Evolutionary conservation across 1,139 yeast genomes (phyloP), one percentile per base, ranked within the genome.

Genomic region (Entelexis paramagnoliae): DNA sequence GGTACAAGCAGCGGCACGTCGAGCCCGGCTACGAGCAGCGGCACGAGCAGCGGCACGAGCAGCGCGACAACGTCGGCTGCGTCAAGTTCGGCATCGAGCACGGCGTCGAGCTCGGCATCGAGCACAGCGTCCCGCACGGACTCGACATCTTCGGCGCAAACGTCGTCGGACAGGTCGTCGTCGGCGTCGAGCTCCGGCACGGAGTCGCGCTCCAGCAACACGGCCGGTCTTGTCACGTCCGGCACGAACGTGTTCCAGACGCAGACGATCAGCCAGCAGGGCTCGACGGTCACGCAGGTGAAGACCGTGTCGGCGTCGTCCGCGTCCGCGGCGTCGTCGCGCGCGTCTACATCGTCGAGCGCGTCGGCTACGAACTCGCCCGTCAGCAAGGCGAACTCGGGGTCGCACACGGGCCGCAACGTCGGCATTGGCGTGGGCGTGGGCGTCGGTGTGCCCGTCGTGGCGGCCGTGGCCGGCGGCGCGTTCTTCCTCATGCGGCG

Each of bases 361-460:
- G 20, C 50, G 11, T n/a, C 45, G 6, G 2, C 34, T 17, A 11
- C 45, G 20, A 17, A 48, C 11, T 2, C 38, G n/a, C 29, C 51
- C 16, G 14, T 36, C 17, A 40, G 16, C 33, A 41, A 39, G 28
- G 16, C 46, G 29, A 24, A 19, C 35, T 22, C 29, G 30, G 14
- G 22, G 22, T 48, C 51, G 36, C 42, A 58, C 36, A 59, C 46
- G 24, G 53, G 48, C 51, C 58, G 62, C 33, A 44, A 60, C 42
- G 50, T 61, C 35, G 64, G 63, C 13, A 59, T 61, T 34, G 64
- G 64, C 29, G 64, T 61, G 19, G 64, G 64, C 17, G 62, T 61
- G 8, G 64, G 64, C 36, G 63, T 61, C n/a, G 64, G 64, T 16
- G 63, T 61, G 16, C 64, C 64, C 0, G 62, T 60, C n/a, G 55